Conservation (phyloP, 2,329 filamentous ascomycete species). For the Trichoderma citrinoviride region DNA sequence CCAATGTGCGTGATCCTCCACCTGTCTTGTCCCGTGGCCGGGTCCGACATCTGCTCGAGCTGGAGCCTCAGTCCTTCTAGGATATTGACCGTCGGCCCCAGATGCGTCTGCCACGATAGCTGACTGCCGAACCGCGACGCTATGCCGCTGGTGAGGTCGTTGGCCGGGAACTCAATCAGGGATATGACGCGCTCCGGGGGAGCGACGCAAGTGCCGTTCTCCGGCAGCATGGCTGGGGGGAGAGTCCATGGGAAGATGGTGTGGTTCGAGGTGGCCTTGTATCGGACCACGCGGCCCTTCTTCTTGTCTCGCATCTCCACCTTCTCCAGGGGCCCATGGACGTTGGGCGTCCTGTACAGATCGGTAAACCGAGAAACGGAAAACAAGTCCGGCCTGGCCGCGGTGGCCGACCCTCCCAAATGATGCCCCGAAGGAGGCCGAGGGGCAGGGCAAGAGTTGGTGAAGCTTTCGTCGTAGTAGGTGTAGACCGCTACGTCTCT, state of each 20-base stretch:
- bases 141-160: slow-evolving; percentile 37
- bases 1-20: slow-evolving; percentile 80
- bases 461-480: slow-evolving; percentile 47
- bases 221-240: slow-evolving; percentile 69
- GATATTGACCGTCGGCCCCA: slow-evolving; percentile 47
- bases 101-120: slow-evolving; percentile 36
- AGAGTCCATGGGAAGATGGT: slow-evolving; percentile 94
- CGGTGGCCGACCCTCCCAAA: slow-evolving; percentile 74
- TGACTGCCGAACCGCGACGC: slow-evolving; percentile 35
- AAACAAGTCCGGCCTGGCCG: slow-evolving; percentile 77
- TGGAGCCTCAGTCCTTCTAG: slow-evolving; percentile 61
- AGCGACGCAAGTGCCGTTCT: slow-evolving; percentile 71
- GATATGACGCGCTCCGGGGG: slow-evolving; percentile 71
- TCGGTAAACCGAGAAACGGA: slow-evolving; percentile 84
- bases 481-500: slow-evolving; percentile 29
- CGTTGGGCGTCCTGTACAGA: slow-evolving; percentile 71
- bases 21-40: slow-evolving; percentile 42
- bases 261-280: slow-evolving; percentile 66
- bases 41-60: slow-evolving; percentile 61
- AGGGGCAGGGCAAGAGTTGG: slow-evolving; percentile 61
- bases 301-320: slow-evolving; percentile 45
- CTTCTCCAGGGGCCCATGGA: slow-evolving; percentile 47
- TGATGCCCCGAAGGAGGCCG: slow-evolving; percentile 58
- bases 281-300: slow-evolving; percentile 41
- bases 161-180: slow-evolving; percentile 59